phyloP scores from a whole-genome alignment of 1,284 basidiomycete species.

The Rhodotorula sp. region DNA sequence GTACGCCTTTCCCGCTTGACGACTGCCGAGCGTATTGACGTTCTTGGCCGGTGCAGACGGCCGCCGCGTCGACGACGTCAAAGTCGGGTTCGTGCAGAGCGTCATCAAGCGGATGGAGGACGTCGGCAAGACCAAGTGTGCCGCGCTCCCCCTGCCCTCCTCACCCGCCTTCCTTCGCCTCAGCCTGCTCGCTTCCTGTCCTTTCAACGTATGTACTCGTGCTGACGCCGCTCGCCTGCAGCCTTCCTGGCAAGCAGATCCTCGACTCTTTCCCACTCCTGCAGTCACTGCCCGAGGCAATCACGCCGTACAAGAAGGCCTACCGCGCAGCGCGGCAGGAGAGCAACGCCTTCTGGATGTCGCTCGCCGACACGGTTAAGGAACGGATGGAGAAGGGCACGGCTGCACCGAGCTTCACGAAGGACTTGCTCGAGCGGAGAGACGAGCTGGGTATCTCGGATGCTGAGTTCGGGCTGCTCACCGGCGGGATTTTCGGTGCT shows the following conservation, averaged over 20 bases:
- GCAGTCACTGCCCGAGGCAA: conserved; percentile 39
- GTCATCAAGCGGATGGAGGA: conserved; percentile 15
- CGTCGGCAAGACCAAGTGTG: neutral
- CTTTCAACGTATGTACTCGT: too few relatives aligned
- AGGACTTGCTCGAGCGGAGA: conserved; percentile 37
- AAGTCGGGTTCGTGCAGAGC: conserved; percentile 14
- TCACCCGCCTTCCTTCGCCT: neutral
- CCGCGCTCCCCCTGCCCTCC: too few relatives aligned
- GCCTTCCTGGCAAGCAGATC: conserved; percentile 44
- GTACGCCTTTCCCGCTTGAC: neutral
- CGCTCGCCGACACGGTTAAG: neutral
- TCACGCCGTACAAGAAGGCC: conserved; percentile 44
- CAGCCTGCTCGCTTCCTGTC: too few relatives aligned
- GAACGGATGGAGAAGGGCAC: conserved; percentile 15
- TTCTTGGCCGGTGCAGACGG: neutral
- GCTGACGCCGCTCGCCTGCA: neutral
- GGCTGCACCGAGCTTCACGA: conserved; percentile 41
- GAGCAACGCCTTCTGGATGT: conserved; percentile 8
- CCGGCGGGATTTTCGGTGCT: conserved; percentile 43
- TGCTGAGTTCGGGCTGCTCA: conserved; percentile 44
- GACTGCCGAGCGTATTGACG: too few relatives aligned
- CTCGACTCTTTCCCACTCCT: conserved; percentile 45
- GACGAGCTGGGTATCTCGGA: conserved; percentile 42
- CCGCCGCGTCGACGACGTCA: conserved; percentile 6
- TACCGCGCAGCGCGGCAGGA: conserved; percentile 5